These are phyloP conservation scores for Gloeopeniophorella convolvens DNA, from an alignment of 768 basidiomycete genomes.

Conservation along the genomic window DNA sequence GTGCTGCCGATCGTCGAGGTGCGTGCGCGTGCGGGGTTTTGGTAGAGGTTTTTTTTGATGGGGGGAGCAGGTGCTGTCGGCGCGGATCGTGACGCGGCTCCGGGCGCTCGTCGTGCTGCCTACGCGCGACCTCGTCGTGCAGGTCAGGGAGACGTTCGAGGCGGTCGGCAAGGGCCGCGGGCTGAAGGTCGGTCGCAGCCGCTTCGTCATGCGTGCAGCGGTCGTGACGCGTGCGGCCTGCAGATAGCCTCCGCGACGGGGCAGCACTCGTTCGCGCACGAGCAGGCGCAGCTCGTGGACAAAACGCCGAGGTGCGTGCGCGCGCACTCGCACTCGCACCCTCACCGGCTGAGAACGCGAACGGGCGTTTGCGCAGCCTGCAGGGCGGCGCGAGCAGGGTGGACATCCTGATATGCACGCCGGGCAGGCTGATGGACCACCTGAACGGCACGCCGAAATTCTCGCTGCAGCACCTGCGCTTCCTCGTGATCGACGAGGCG, in stretches of 20 bases:
- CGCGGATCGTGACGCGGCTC: constrained; percentile 71
- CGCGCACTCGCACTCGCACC: neutral
- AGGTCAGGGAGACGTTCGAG: constrained; percentile 92
- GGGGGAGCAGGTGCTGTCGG: constrained; percentile 52
- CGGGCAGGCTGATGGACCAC: constrained; percentile 93
- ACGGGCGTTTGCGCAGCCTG: constrained; percentile 46
- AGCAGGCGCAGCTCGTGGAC: constrained; percentile 77
- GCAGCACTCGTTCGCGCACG: constrained; percentile 89
- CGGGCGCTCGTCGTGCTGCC: constrained; percentile 88
- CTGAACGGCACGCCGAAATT: constrained; percentile 83
- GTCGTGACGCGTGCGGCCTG: neutral
- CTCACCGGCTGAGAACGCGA: neutral
- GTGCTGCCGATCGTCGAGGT: constrained; percentile 90
- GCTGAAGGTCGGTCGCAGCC: constrained; percentile 53
- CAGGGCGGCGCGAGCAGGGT: constrained; percentile 86
- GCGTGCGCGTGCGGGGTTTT: constrained; percentile 16
- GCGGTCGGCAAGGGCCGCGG: constrained; percentile 77
- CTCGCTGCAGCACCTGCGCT: constrained; percentile 91
- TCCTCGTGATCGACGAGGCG: constrained; percentile 96
- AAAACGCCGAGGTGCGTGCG: constrained; percentile 41
- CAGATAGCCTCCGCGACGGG: constrained; percentile 81
- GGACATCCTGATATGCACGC: constrained; percentile 93
- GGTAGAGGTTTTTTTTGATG: neutral
- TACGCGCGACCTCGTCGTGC: constrained; percentile 86
- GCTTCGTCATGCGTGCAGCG: neutral